These are phyloP conservation scores for Smittium culicis DNA, from an alignment of 371 early-diverging fungal genomes.

Conservation along the genomic window DNA sequence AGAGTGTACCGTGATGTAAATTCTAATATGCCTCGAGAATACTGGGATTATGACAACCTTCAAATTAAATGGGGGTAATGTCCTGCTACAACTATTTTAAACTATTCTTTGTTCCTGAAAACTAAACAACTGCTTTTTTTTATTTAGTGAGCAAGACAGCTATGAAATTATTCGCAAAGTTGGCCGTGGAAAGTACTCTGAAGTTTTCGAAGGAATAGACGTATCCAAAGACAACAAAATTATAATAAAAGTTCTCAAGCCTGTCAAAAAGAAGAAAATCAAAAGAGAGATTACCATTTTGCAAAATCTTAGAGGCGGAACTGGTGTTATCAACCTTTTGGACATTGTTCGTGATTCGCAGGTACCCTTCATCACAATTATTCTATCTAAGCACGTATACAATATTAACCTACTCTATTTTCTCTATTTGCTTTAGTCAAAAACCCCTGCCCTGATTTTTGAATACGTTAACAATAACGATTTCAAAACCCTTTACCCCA, in stretches of 20 bases:
- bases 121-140: not conserved
- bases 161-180: slow-evolving; percentile 94
- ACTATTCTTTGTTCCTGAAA: no score
- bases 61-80: slow-evolving; percentile 57
- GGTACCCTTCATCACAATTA: no score
- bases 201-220: slow-evolving; percentile 97
- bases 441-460: slow-evolving; percentile 93
- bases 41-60: slow-evolving; percentile 95
- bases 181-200: slow-evolving; percentile 99
- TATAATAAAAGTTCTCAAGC: slow-evolving; percentile 98
- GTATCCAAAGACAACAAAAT: slow-evolving; percentile 46
- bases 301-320: slow-evolving; percentile 88
- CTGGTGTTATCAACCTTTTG: slow-evolving; percentile 81
- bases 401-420: not conserved
- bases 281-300: slow-evolving; percentile 98
- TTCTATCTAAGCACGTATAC: not conserved
- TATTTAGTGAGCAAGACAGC: slow-evolving; percentile 54
- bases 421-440: slow-evolving; percentile 39
- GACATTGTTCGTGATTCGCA: slow-evolving; percentile 93
- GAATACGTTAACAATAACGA: slow-evolving; percentile 79
- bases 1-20: slow-evolving; percentile 84
- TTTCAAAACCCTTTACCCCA: slow-evolving; percentile 59
- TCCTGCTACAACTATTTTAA: no score
- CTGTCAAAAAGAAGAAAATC: slow-evolving; percentile 98
- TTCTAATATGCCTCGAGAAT: slow-evolving; percentile 57